Percentiles rank a stretch among this genome's conserved stretches.
phyloP scores from a whole-genome alignment of 257 asterid genomes.

The Gynochthodes officinalis region DNA sequence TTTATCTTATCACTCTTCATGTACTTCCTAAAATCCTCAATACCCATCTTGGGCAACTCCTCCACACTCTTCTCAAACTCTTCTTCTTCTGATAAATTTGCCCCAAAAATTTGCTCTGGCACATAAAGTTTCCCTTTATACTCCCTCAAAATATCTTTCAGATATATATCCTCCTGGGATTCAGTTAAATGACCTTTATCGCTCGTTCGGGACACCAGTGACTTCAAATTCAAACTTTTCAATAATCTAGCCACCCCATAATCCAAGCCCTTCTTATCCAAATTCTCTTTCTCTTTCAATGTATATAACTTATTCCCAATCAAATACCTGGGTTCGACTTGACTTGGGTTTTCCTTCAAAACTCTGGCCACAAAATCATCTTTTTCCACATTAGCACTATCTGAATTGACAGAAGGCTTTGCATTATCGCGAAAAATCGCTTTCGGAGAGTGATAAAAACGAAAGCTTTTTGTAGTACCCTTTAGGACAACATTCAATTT shows the following conservation, averaged over 20 bases:
- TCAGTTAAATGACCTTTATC: slow-evolving; percentile 31
- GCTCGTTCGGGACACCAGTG: slow-evolving; percentile 27
- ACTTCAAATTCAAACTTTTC: slow-evolving; percentile 60
- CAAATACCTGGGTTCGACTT: slow-evolving; percentile 75
- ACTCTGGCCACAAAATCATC: slow-evolving; percentile 88
- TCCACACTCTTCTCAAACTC: slow-evolving; percentile 67
- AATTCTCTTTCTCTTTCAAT: slow-evolving; percentile 64
- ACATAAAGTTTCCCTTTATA: slow-evolving; percentile 90
- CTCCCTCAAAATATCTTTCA: slow-evolving; percentile 92
- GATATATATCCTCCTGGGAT: slow-evolving; percentile 59
- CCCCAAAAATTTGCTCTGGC: slow-evolving; percentile 81
- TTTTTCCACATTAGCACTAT: slow-evolving; percentile 23
- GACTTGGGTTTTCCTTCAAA: slow-evolving; percentile 90
- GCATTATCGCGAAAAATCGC: slow-evolving; percentile 42
- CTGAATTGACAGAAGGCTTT: slow-evolving; percentile 30
- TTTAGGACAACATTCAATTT: slow-evolving; percentile 21
- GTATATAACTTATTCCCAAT: slow-evolving; percentile 74
- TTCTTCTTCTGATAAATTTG: slow-evolving; percentile 76
- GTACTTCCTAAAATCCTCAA: slow-evolving; percentile 67
- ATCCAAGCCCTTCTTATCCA: slow-evolving; percentile 44
- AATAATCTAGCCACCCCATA: slow-evolving; percentile 40
- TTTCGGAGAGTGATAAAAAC: slow-evolving; percentile 27
- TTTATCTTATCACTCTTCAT: slow-evolving; percentile 64
- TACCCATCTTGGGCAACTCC: slow-evolving; percentile 69
- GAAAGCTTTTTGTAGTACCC: slow-evolving; percentile 27